phyloP scores from a whole-genome alignment of 257 asterid genomes.

The Petrea volubilis region DNA sequence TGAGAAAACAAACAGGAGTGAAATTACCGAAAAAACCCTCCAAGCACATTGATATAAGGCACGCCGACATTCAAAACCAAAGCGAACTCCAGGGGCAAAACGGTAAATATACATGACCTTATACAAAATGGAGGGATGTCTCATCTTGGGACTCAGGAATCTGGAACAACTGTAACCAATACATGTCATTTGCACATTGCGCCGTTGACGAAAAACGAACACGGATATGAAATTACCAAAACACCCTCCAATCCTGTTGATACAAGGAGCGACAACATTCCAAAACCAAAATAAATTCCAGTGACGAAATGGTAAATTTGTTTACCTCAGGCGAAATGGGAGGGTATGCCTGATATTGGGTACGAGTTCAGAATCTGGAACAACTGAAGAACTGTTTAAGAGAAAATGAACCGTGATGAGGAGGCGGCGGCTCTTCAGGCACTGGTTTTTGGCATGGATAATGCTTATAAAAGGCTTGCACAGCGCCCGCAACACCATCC shows the following conservation, averaged over 20 bases:
- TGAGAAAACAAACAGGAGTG: no score
- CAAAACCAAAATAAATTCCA: not conserved
- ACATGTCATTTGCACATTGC: no score
- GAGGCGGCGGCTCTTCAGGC: constrained; percentile 27
- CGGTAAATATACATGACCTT: no score
- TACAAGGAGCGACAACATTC: not conserved
- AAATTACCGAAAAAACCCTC: no score
- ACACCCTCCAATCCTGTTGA: not conserved
- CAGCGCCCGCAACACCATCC: constrained; percentile 88
- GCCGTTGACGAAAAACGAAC: not conserved
- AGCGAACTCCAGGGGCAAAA: no score
- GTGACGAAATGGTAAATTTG: not conserved
- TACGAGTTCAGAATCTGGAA: constrained; percentile 11
- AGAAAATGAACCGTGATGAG: constrained; percentile 25
- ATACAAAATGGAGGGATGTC: no score
- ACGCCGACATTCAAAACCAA: no score
- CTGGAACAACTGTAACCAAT: no score
- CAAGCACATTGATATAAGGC: no score
- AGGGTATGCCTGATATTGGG: no score
- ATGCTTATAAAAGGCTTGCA: constrained; percentile 71
- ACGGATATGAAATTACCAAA: not conserved
- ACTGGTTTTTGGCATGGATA: constrained; percentile 43
- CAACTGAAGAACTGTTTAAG: constrained; percentile 46
- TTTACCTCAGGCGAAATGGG: not conserved
- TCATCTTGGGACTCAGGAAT: no score